Evolutionary conservation across 305 asterid species (phyloP), one percentile per base, ranked within the genome.

Genomic region (Ilex paraguariensis): DNA sequence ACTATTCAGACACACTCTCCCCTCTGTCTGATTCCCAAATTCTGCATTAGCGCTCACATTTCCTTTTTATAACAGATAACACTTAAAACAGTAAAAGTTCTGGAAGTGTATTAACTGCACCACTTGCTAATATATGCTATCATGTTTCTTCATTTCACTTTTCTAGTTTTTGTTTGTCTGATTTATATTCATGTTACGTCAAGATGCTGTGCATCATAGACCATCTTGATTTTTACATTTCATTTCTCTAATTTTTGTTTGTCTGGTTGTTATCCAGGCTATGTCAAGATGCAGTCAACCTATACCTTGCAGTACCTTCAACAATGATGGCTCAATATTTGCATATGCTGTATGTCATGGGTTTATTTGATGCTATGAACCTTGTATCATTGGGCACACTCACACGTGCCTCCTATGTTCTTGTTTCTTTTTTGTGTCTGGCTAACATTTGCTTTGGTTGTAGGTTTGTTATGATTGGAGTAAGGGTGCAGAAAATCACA

Each of bases 401-500:
- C 6, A 8, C 42, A 36, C 9, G 42, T 36, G 42, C 42, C 9
- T 36, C 9, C 7, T 36, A 8, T 36, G 42, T 36, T 5, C 9
- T 4, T 36, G 42, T 46, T 46, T 13, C 5, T 8, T 46, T 8
- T 46, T 8, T 46, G 11, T 46, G 52, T 46, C 11, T 46, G 52
- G 52, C 42, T 5, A 46, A 46, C 52, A 46, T 46, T 46, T 46
- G 52, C 13, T 46, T 46, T 11, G 13, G 4, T 46, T 46, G 52
- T 46, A 46, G 96, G 96, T 87, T 42, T 93, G 99, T 65, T 84
- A 90, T 63, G 99, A 90, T 79, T 93, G 99, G 99, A 77, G 96
- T 86, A 93, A 93, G 86, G 97, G 99, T 60, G 99, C 99, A 57
- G 97, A 90, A 76, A 92, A 92, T 67, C 97, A 90, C 62, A 90